A percentile compares a stretch with the other conserved stretches of the same genome.
phyloP scores from a whole-genome alignment of 805 yeast genomes.

The Candida oleophila region DNA sequence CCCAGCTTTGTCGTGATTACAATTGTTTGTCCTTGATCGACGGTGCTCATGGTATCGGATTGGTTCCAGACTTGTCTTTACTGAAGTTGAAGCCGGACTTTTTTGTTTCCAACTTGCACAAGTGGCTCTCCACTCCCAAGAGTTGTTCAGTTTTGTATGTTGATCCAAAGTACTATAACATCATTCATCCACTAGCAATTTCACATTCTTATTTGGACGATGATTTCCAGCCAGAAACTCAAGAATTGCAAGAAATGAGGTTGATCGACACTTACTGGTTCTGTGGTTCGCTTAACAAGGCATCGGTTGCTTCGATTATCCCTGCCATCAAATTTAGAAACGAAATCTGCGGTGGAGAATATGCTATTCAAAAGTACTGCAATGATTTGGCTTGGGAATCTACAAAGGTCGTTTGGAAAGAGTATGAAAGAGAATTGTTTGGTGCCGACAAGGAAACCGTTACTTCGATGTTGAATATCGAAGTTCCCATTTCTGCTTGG shows the following conservation, averaged over 20 bases:
- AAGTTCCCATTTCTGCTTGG: conserved; percentile 25
- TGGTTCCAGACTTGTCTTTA: conserved; percentile 40
- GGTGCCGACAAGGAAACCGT: conserved; percentile 31
- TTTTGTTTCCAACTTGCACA: conserved; percentile 61
- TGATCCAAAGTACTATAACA: conserved; percentile 46
- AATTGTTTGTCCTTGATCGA: conserved; percentile 58
- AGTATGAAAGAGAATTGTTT: conserved; percentile 24
- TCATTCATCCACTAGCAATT: conserved; percentile 57
- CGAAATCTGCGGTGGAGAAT: conserved; percentile 61
- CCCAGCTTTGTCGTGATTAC: conserved; percentile 43
- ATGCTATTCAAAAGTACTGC: conserved; percentile 28
- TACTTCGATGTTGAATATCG: conserved; percentile 46
- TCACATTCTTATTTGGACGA: conserved; percentile 46
- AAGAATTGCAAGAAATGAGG: conserved; percentile 27
- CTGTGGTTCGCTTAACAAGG: conserved; percentile 49
- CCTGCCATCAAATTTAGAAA: conserved; percentile 55
- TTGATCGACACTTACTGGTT: conserved; percentile 48
- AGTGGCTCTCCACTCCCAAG: conserved; percentile 63
- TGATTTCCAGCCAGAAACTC: conserved; percentile 19
- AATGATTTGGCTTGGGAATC: not conserved
- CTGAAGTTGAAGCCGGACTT: conserved; percentile 54
- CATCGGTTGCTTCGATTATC: conserved; percentile 39
- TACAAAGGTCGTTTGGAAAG: not conserved
- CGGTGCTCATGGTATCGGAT: conserved; percentile 74
- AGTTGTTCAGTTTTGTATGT: conserved; percentile 62